Conservation (phyloP, 345 rosid genomes). For the Heritiera fomes region DNA sequence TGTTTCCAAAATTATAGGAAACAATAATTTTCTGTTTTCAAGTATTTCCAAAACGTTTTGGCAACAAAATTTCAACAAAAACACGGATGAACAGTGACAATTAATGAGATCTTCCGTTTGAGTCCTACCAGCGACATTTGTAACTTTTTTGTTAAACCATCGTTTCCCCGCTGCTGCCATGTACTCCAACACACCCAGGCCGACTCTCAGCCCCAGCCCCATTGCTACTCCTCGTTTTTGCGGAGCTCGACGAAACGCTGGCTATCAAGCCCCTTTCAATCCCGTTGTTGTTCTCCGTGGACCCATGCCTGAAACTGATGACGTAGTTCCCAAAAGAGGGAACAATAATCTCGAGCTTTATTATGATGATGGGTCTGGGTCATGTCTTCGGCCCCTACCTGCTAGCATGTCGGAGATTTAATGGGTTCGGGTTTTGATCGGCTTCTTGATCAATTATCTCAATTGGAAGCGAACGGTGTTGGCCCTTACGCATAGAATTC, state of each 20-base stretch:
- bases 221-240: constrained; percentile 31
- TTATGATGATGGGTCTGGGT: too few species aligned
- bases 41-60: too few species aligned
- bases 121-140: too few species aligned
- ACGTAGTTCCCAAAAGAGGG: constrained; percentile 27
- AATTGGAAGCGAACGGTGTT: constrained; percentile 47
- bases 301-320: constrained; percentile 32
- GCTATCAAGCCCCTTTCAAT: constrained; percentile 64
- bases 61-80: too few species aligned
- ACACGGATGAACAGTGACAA: too few species aligned
- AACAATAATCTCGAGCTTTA: constrained; percentile 42
- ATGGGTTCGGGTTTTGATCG: too few species aligned
- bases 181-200: constrained; percentile 28
- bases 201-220: constrained; percentile 27
- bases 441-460: constrained; percentile 33
- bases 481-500: constrained; percentile 4
- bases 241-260: constrained; percentile 43
- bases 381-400: too few species aligned
- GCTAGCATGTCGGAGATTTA: too few species aligned
- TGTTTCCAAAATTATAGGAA: too few species aligned
- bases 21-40: too few species aligned
- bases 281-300: constrained; percentile 66
- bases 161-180: constrained; percentile 30
- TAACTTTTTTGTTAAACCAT: background rate
- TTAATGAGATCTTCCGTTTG: too few species aligned